Evolutionary conservation across 257 asterid species (phyloP).

Genomic region (Galeopsis tetrahit): DNA sequence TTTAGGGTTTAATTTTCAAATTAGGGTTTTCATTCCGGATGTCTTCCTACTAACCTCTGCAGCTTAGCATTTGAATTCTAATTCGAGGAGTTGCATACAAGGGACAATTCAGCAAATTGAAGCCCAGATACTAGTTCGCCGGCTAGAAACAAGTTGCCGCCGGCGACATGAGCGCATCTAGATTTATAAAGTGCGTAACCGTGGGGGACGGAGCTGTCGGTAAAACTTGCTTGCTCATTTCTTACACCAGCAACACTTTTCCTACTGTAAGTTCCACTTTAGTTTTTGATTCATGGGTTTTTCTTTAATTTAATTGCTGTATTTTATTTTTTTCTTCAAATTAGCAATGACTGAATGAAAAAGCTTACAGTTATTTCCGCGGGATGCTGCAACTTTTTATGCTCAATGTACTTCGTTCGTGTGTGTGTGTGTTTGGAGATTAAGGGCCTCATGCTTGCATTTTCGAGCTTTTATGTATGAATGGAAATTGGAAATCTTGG

Average conservation of each 20-base stretch:
- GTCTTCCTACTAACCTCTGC: conserved; percentile 24
- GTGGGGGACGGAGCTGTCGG: conserved; percentile 92
- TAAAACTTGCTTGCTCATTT: conserved; percentile 81
- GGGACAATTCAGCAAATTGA: conserved; percentile 6
- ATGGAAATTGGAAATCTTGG: conserved; percentile 12
- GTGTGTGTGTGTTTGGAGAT: conserved; percentile 11
- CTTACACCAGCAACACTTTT: conserved; percentile 71
- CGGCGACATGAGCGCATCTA: conserved; percentile 72
- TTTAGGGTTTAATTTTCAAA: conserved; percentile 27
- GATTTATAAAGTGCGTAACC: conserved; percentile 81
- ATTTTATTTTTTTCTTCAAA: background rate
- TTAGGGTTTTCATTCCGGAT: conserved; percentile 40
- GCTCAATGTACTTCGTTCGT: conserved; percentile 6
- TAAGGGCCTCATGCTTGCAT: background rate
- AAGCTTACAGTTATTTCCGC: background rate
- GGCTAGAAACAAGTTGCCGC: conserved; percentile 36
- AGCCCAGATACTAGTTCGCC: conserved; percentile 29
- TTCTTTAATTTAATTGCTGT: background rate
- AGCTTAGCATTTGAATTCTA: conserved; percentile 30
- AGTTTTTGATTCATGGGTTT: background rate
- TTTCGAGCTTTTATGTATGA: background rate
- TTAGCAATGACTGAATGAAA: background rate
- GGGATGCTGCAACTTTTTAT: conserved; percentile 18
- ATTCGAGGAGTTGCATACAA: background rate
- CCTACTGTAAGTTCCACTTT: conserved; percentile 53